Conservation (phyloP, 2,329 filamentous ascomycete genomes). For the Alternaria incomplexa region DNA sequence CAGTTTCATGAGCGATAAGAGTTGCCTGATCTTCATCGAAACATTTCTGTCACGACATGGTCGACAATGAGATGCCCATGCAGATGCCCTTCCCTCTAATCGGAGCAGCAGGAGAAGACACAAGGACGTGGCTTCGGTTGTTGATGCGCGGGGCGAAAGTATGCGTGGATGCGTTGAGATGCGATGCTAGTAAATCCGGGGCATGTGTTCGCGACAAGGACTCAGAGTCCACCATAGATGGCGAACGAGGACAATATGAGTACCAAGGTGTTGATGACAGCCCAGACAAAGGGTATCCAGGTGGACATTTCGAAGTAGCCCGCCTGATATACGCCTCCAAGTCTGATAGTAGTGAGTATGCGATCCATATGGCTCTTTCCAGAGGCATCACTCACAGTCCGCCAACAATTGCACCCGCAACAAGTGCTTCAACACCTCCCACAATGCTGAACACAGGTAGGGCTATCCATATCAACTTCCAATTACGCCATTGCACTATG, state of each 20-base stretch:
- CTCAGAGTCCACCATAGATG: slow-evolving; percentile 82
- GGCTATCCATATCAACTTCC: slow-evolving; percentile 70
- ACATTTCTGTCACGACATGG: neutral
- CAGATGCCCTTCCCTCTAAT: neutral
- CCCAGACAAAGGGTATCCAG: slow-evolving; percentile 92
- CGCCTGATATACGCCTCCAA: slow-evolving; percentile 79
- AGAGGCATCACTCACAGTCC: slow-evolving; percentile 66
- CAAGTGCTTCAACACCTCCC: slow-evolving; percentile 75
- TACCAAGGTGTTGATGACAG: slow-evolving; percentile 79
- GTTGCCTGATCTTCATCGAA: neutral
- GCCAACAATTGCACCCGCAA: slow-evolving; percentile 82
- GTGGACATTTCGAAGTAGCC: slow-evolving; percentile 92
- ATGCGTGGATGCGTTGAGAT: neutral
- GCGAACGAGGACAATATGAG: slow-evolving; percentile 88
- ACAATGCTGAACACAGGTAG: slow-evolving; percentile 74
- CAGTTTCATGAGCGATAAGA: neutral
- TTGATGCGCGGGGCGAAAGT: neutral
- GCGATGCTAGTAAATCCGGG: neutral
- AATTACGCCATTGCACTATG: slow-evolving; percentile 68
- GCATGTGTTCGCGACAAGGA: neutral
- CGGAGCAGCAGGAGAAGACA: neutral
- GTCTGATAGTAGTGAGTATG: slow-evolving; percentile 52
- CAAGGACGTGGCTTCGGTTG: neutral
- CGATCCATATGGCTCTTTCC: neutral
- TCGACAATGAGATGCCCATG: neutral